Conservation (phyloP, 495 filamentous ascomycete species). For the Tuber melanosporum region DNA sequence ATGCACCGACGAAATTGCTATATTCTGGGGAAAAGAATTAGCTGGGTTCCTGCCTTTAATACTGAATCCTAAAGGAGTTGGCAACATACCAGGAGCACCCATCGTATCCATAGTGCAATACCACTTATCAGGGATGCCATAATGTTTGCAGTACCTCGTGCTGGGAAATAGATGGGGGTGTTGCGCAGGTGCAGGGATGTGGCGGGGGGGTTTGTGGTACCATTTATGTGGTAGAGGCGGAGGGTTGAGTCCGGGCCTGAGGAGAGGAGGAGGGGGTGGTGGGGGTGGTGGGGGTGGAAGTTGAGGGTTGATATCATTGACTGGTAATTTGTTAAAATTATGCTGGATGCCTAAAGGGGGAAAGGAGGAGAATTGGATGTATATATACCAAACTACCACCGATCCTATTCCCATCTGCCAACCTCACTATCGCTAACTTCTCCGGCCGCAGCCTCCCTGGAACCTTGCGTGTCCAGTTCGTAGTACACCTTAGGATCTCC, state of each 20-base stretch:
- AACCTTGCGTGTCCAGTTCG: constrained; percentile 10
- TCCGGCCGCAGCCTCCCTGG: constrained; percentile 70
- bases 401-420: constrained; percentile 57
- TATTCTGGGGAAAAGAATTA: no score
- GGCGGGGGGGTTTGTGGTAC: constrained; percentile 76
- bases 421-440: constrained; percentile 73
- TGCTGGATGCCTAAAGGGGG: background rate
- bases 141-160: no score
- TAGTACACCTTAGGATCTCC: constrained; percentile 60
- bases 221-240: constrained; percentile 78
- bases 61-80: no score
- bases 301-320: constrained; percentile 73
- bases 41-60: no score
- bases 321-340: constrained; percentile 8
- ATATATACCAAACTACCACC: constrained; percentile 52
- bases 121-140: no score
- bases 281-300: constrained; percentile 87
- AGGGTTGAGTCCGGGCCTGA: constrained; percentile 76
- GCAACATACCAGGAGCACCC: no score
- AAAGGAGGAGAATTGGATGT: constrained; percentile 27
- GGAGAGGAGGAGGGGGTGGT: constrained; percentile 87
- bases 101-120: no score
- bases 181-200: constrained; percentile 79
- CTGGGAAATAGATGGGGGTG: constrained; percentile 58
- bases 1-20: no score